phyloP scores from a whole-genome alignment of 768 basidiomycete genomes.

The Trametes maxima region DNA sequence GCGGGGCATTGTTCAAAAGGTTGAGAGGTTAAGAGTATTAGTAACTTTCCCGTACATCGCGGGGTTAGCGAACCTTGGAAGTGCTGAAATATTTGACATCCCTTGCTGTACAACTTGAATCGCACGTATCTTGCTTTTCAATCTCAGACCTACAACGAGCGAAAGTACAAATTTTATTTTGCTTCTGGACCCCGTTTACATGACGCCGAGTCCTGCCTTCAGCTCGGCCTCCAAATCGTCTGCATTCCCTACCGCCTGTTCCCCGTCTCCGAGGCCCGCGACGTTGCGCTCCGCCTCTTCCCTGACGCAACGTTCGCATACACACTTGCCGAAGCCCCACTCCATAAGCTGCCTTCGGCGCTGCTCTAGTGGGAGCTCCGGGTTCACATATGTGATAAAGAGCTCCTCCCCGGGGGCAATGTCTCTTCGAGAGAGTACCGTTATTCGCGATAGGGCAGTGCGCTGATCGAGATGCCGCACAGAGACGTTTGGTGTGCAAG shows the following conservation, averaged over 20 bases:
- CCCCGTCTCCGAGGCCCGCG: not conserved
- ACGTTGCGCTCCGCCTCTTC: constrained; percentile 45
- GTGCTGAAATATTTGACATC: too few relatives aligned
- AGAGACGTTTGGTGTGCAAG: constrained; percentile 77
- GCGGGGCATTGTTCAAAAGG: constrained; percentile 20
- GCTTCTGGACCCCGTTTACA: constrained; percentile 22
- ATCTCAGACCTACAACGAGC: not conserved
- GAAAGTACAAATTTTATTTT: not conserved
- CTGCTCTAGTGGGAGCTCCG: constrained; percentile 44
- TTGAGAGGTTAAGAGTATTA: not conserved
- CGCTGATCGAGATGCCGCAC: constrained; percentile 76
- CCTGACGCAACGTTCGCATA: constrained; percentile 64
- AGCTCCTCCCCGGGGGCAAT: constrained; percentile 78
- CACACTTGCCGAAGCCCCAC: constrained; percentile 78
- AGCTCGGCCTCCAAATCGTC: constrained; percentile 56
- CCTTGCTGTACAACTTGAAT: too few relatives aligned
- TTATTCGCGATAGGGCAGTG: constrained; percentile 71
- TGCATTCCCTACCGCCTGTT: constrained; percentile 17
- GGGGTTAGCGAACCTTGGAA: too few relatives aligned
- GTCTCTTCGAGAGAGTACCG: constrained; percentile 63
- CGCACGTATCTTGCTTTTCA: too few relatives aligned
- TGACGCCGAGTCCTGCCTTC: constrained; percentile 64
- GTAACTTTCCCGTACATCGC: too few relatives aligned
- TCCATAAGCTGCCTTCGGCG: constrained; percentile 58
- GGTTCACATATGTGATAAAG: constrained; percentile 77